Percentiles rank a stretch among this genome's conserved stretches.
These are phyloP conservation scores for Pseudonitzschia delicatissima DNA, from an alignment of 108 stramenopile species.

Conservation along the genomic window DNA sequence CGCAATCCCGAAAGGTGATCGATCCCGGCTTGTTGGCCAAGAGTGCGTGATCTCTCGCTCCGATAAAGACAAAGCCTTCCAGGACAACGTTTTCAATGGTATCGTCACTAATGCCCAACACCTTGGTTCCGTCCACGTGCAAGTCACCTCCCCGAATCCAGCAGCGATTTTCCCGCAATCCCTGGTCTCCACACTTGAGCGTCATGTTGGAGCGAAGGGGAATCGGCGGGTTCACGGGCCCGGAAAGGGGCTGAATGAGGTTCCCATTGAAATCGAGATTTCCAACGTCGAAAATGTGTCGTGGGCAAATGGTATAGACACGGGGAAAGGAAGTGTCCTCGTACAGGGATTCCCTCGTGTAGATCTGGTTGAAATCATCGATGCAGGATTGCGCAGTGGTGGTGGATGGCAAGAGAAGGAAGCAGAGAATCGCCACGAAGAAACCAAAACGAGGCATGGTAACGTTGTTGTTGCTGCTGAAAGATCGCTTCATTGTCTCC, in stretches of 20 bases:
- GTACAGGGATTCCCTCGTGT: conserved; percentile 11
- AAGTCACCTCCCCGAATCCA: conserved; percentile 37
- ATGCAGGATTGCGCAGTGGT: conserved; percentile 23
- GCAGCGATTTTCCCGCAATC: conserved; percentile 30
- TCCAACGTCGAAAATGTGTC: conserved; percentile 20
- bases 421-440: not conserved
- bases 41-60: conserved; percentile 22
- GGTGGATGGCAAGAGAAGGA: not conserved
- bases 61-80: conserved; percentile 38
- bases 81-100: conserved; percentile 31
- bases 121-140: conserved; percentile 40
- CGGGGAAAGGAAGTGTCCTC: conserved; percentile 30
- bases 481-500: no score
- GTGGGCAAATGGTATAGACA: conserved; percentile 28
- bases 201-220: conserved; percentile 42
- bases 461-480: no score
- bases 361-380: conserved; percentile 25
- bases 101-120: conserved; percentile 31
- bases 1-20: conserved; percentile 44
- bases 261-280: conserved; percentile 28
- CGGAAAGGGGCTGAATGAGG: not conserved
- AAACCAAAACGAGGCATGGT: not conserved
- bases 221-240: conserved; percentile 13
- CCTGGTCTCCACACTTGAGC: conserved; percentile 38
- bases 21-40: conserved; percentile 40